phyloP scores from a whole-genome alignment of 441 rosid species.

The Flueggea neowawraea region DNA sequence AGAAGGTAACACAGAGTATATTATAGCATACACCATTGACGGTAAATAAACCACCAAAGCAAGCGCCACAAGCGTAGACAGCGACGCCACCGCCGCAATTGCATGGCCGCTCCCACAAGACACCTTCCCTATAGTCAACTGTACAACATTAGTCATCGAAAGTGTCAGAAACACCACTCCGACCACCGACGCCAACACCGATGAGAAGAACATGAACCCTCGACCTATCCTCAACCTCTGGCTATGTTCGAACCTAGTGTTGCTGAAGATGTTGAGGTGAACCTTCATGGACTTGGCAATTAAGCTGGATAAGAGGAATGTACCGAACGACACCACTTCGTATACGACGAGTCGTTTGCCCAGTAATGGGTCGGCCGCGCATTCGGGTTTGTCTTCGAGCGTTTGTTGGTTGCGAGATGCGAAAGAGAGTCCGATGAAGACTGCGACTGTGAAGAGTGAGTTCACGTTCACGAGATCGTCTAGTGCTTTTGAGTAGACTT shows the following conservation, averaged over 20 bases:
- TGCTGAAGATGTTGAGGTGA: conserved; percentile 5
- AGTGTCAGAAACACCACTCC: conserved; percentile 14
- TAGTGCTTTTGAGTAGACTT: conserved; percentile 14
- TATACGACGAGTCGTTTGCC: background rate
- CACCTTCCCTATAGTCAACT: conserved; percentile 17
- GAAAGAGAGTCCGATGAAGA: conserved; percentile 18
- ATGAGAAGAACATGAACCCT: background rate
- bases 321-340: conserved; percentile 21
- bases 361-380: background rate
- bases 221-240: background rate
- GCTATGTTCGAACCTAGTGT: background rate
- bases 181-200: conserved; percentile 3
- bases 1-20: too few species aligned
- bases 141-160: conserved; percentile 25
- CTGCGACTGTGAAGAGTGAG: conserved; percentile 25
- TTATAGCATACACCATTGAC: too few species aligned
- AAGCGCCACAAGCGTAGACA: conserved; percentile 2
- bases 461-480: conserved; percentile 22
- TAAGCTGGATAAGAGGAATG: conserved; percentile 20
- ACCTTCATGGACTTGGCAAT: conserved; percentile 23
- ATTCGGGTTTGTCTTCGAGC: conserved; percentile 7
- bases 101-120: conserved; percentile 15
- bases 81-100: background rate
- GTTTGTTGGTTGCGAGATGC: conserved; percentile 1
- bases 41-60: too few species aligned